A percentile compares a stretch with the other conserved stretches of the same genome.
Evolutionary conservation across 2,329 filamentous ascomycete species (phyloP).

Genomic region (Colletotrichum tabaci): DNA sequence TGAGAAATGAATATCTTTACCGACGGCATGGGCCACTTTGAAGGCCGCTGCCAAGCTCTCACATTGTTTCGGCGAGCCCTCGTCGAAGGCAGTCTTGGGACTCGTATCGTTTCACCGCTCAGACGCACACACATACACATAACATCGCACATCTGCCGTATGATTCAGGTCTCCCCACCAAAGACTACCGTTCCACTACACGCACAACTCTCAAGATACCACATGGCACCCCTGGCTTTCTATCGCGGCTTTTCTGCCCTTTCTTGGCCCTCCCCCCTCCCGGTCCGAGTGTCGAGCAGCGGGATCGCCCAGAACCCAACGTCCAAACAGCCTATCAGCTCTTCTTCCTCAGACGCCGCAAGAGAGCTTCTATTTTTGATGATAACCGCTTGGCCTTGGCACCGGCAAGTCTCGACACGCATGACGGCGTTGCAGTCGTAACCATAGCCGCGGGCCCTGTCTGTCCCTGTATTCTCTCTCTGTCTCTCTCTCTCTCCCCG

Average conservation of each 20-base stretch:
- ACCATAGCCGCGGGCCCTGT: not conserved
- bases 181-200: not conserved
- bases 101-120: slow-evolving; percentile 41
- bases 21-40: not conserved
- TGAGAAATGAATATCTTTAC: not conserved
- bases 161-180: too few species aligned
- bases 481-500: too few species aligned
- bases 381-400: slow-evolving; percentile 33
- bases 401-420: slow-evolving; percentile 35
- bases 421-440: slow-evolving; percentile 35
- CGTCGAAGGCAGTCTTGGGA: slow-evolving; percentile 34
- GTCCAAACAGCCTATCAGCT: slow-evolving; percentile 22
- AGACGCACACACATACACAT: slow-evolving; percentile 15
- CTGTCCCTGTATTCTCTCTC: not conserved
- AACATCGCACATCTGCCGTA: too few species aligned
- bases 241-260: slow-evolving; percentile 7
- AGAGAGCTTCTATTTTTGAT: slow-evolving; percentile 39
- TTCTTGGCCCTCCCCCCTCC: not conserved
- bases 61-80: slow-evolving; percentile 30
- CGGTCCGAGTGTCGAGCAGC: not conserved
- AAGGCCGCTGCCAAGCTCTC: slow-evolving; percentile 28
- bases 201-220: not conserved
- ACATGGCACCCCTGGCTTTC: slow-evolving; percentile 5
- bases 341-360: slow-evolving; percentile 6
- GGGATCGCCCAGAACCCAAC: not conserved